A percentile compares a stretch with the other conserved stretches of the same genome.
Evolutionary conservation across 257 asterid genomes (phyloP).

Genomic region (Scutellaria baicalensis): DNA sequence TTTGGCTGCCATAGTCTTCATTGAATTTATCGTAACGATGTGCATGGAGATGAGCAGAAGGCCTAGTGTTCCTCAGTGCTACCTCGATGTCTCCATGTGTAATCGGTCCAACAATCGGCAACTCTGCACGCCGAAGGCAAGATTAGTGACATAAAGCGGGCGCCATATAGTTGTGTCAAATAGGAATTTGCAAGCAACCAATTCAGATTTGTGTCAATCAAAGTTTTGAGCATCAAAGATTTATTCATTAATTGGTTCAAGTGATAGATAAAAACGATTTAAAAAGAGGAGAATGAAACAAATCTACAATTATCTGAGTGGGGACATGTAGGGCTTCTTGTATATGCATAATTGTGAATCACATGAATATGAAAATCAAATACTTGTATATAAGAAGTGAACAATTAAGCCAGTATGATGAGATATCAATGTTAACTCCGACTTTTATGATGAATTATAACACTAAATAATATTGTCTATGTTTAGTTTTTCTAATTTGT

Average conservation of each 20-base stretch:
- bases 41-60: conserved; percentile 92
- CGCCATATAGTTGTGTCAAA: not conserved
- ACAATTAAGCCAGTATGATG: not conserved
- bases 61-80: conserved; percentile 86
- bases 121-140: conserved; percentile 38
- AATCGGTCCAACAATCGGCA: conserved; percentile 87
- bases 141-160: not conserved
- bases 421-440: not conserved
- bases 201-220: not conserved
- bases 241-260: not conserved
- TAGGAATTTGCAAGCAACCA: not conserved
- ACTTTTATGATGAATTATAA: not conserved
- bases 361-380: not conserved
- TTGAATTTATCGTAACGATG: conserved; percentile 80
- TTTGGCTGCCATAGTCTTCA: conserved; percentile 87
- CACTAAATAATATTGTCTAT: not conserved
- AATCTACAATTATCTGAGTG: not conserved
- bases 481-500: not conserved
- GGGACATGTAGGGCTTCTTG: not conserved
- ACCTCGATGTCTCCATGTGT: conserved; percentile 59
- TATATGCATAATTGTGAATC: not conserved
- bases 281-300: not conserved
- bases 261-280: not conserved
- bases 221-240: not conserved
- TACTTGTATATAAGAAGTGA: not conserved